These are phyloP conservation scores for Clarireedia monteithiana DNA, from an alignment of 2,329 filamentous ascomycete genomes.

Conservation along the genomic window DNA sequence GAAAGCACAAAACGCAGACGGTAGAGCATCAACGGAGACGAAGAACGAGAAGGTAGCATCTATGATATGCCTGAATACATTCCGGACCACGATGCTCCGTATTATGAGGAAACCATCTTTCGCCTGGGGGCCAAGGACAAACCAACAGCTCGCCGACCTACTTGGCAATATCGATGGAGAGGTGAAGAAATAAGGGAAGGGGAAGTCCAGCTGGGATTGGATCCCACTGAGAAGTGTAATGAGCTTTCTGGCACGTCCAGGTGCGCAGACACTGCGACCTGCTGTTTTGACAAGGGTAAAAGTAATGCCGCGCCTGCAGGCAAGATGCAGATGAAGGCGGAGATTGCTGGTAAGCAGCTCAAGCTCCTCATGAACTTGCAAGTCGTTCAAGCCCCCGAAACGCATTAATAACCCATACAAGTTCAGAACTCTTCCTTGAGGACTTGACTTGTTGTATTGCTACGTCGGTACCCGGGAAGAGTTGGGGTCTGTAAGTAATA, in stretches of 20 bases:
- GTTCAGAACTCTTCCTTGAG: too few species aligned
- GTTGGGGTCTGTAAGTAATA: not conserved
- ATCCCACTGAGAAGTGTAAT: conserved; percentile 12
- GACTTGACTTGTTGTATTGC: not conserved
- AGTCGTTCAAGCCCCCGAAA: too few species aligned
- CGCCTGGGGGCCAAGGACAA: conserved; percentile 11
- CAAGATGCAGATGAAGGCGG: conserved; percentile 5
- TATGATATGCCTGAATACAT: not conserved
- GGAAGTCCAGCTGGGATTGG: conserved; percentile 13
- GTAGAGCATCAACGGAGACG: conserved; percentile 9
- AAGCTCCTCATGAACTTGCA: too few species aligned
- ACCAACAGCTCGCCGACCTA: conserved; percentile 13
- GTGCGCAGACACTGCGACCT: conserved; percentile 5
- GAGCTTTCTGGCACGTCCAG: conserved; percentile 13
- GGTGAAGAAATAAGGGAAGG: conserved; percentile 17
- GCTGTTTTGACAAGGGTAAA: conserved; percentile 13
- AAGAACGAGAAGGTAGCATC: conserved; percentile 11
- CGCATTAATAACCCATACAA: too few species aligned
- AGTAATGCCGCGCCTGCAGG: not conserved
- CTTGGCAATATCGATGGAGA: conserved; percentile 17
- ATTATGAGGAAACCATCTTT: conserved; percentile 10
- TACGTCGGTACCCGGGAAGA: not conserved
- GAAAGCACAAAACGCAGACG: conserved; percentile 5
- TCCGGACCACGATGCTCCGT: not conserved
- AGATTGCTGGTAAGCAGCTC: not conserved